Base-by-base conservation (phyloP, 176 grass and related monocot species). In the Elymus sibiricus region DNA sequence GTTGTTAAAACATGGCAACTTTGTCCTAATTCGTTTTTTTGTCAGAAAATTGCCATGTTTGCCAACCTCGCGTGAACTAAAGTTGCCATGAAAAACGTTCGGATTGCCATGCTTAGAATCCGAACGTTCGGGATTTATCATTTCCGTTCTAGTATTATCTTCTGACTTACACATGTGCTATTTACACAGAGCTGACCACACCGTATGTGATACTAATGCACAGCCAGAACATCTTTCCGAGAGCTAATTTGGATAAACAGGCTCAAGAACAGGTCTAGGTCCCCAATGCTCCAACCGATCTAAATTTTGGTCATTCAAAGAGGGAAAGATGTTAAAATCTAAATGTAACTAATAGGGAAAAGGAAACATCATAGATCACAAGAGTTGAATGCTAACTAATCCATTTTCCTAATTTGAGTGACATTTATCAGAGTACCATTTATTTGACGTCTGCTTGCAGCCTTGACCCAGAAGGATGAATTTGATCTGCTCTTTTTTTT, bases 401-500 rank as follows among this genome's bases (percentile, higher is more conserved):
- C 27, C 5, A 16, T 76, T 76, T 76, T 46, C 2, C 44, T 7
- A 29, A 53, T 17, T 76, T 53, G 73, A 76, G 24, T 32, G 16
- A 27, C 26, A 53, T 11, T 76, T 31, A 21, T 19, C 6, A 47
- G 42, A 75, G 71, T 76, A 53, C 4, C 44, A 31, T 76, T 55
- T 59, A 25, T 26, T 74, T 34, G 61, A 58, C 55, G 58, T 27
- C 35, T 35, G 17, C 22, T 82, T 86, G 56, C 56, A 26, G 28
- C 49, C 15, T 76, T 53, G 5, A 74, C 70, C 29, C 56, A 3
- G 17, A 69, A 70, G 15, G 42, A 24, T 49, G 16, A 43, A 40
- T 70, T 17, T 82, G 37, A n/a, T 37, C 9, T 16, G 31, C 35
- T 65, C 24, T 90, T 77, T 78, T 34, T 34, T 83, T 56, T 27